phyloP scores from a whole-genome alignment of 176 grass and related monocot genomes.

The Zizania latifolia region DNA sequence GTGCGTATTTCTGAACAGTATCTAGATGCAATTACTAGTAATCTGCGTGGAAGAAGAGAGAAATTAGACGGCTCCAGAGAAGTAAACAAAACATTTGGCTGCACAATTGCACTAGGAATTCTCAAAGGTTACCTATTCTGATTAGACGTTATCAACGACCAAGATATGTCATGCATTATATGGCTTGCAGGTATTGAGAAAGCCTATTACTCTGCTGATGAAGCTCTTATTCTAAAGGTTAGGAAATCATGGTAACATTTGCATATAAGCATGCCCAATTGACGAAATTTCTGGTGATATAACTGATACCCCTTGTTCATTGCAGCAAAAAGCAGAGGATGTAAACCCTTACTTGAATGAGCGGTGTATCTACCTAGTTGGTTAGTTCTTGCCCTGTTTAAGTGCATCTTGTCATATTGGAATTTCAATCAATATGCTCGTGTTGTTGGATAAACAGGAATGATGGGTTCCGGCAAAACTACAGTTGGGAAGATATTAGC shows the following conservation, averaged over 20 bases:
- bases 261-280: background rate
- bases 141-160: background rate
- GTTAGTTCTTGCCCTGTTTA: slow-evolving; percentile 37
- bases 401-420: background rate
- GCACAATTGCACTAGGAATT: background rate
- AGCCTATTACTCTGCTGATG: slow-evolving; percentile 62
- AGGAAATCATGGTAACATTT: slow-evolving; percentile 17
- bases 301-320: slow-evolving; percentile 32
- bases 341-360: slow-evolving; percentile 68
- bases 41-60: background rate
- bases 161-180: background rate
- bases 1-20: background rate
- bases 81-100: background rate
- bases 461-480: slow-evolving; percentile 99
- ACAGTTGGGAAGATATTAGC: slow-evolving; percentile 93
- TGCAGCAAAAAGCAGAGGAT: slow-evolving; percentile 77
- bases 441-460: slow-evolving; percentile 42
- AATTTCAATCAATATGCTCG: background rate
- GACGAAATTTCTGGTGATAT: background rate
- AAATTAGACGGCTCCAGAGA: background rate
- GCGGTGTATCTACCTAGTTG: slow-evolving; percentile 81
- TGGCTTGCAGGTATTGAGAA: slow-evolving; percentile 46
- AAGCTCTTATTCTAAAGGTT: slow-evolving; percentile 73
- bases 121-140: background rate
- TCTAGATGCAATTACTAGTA: background rate